Evolutionary conservation across 257 asterid genomes (phyloP), one percentile per base, ranked within the genome.

Genomic region (Capsicum baccatum): DNA sequence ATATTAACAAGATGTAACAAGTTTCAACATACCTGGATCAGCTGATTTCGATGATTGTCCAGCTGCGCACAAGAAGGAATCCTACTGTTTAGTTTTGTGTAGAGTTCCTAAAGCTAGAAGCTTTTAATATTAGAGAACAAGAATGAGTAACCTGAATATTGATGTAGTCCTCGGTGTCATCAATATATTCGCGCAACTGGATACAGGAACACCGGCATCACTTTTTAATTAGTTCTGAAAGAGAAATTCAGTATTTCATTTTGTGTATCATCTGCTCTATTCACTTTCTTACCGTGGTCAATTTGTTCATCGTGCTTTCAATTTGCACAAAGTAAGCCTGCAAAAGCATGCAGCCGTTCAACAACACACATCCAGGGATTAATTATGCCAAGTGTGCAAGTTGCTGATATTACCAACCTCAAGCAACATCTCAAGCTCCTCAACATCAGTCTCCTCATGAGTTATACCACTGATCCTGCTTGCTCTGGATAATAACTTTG

Each of bases 81-180:
- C 48, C 48, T 6, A 56, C 56, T 39, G 63, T 42, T 59, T 52
- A 55, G 42, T 16, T 42, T 57, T 80, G 15, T 48, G 1, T 80
- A 26, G 54, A 57, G 48, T n/a, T 63, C 12, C 80, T 11, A 73
- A 12, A 50, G 44, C 62, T 21, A 12, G 21, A 74, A 50, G 9
- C n/a, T 47, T 21, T 13, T 73, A 10, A 37, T 21, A 48, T n/a
- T 1, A 17, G 68, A 13, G 12, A 80, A 76, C 83, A 84, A 80
- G 81, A n/a, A 60, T 54, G 9, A 39, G 37, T 73, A 78, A 96
- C 99, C 98, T 96, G 99, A 83, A 96, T 96, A 83, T 96, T 93
- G 86, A 96, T 94, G 87, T 96, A 96, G 85, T 96, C 99, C 88
- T 96, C 98, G 3, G 98, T 94, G 90, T 96, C 98, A 67, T 94